Percentiles rank a stretch among this genome's conserved stretches.
These are phyloP conservation scores for Ophiocordyceps sinensis DNA, from an alignment of 2,329 filamentous ascomycete genomes.

Conservation along the genomic window DNA sequence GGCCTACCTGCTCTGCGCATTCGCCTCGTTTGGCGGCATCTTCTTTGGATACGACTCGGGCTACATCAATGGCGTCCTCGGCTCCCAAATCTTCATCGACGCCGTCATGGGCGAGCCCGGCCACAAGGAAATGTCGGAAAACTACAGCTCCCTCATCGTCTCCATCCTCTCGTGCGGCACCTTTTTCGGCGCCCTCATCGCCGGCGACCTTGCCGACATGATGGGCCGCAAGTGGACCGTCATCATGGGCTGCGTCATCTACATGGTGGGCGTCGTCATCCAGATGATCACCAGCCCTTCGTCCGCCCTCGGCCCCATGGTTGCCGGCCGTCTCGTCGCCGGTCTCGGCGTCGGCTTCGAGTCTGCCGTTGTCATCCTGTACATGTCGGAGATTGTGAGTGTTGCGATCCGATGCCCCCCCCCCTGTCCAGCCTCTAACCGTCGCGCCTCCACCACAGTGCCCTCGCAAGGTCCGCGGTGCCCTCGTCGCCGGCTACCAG, in stretches of 20 bases:
- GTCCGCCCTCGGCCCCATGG: conserved; percentile 44
- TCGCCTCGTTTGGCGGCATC: conserved; percentile 58
- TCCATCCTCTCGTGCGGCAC: conserved; percentile 67
- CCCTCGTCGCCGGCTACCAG: conserved; percentile 70
- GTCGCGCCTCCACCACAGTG: conserved; percentile 13
- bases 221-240: conserved; percentile 61
- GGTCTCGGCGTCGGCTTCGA: conserved; percentile 71
- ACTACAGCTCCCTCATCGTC: conserved; percentile 44
- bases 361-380: conserved; percentile 66
- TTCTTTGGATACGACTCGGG: conserved; percentile 71
- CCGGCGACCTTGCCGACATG: conserved; percentile 62
- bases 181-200: conserved; percentile 66
- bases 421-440: no score
- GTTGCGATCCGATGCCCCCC: no score
- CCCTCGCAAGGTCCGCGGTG: conserved; percentile 59
- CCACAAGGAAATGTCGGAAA: conserved; percentile 19
- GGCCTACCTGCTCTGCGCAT: conserved; percentile 56
- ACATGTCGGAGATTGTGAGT: conserved; percentile 72
- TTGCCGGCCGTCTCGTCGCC: conserved; percentile 59
- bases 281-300: conserved; percentile 40
- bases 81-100: conserved; percentile 34
- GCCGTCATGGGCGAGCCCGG: conserved; percentile 29
- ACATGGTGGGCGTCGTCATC: conserved; percentile 51
- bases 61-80: conserved; percentile 55
- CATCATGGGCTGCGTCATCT: conserved; percentile 57